A percentile compares a stretch with the other conserved stretches of the same genome.
Conservation (phyloP, 2,329 filamentous ascomycete species). For the Dothidotthia symphoricarpi region DNA sequence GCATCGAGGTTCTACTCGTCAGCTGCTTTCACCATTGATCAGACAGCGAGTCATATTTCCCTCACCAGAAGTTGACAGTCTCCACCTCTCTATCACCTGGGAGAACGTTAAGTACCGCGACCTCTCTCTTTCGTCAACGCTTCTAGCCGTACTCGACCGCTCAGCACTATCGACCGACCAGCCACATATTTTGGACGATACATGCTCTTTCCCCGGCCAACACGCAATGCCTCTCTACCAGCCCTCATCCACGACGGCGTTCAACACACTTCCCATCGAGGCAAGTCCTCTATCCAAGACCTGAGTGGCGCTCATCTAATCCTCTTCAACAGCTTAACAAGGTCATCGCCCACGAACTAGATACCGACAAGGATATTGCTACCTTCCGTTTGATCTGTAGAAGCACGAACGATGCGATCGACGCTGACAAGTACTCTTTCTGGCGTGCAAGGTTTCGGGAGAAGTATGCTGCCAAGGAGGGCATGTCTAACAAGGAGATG, state of each 20-base stretch:
- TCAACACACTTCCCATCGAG: conserved; percentile 37
- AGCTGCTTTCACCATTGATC: too few species aligned
- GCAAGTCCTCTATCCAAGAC: conserved; percentile 10
- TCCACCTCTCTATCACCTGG: background rate
- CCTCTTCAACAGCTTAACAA: conserved; percentile 40
- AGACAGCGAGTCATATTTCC: too few species aligned
- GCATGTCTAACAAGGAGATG: conserved; percentile 29
- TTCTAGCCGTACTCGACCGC: too few species aligned
- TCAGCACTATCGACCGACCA: too few species aligned
- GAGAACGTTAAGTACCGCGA: too few species aligned
- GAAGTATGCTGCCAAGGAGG: conserved; percentile 41
- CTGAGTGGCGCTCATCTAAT: conserved; percentile 1
- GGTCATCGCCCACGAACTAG: conserved; percentile 40
- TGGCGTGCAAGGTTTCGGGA: conserved; percentile 49
- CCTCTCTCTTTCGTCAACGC: too few species aligned
- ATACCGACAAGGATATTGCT: conserved; percentile 46
- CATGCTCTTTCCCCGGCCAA: background rate
- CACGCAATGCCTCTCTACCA: too few species aligned
- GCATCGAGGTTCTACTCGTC: too few species aligned
- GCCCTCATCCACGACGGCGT: too few species aligned
- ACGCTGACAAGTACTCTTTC: conserved; percentile 44
- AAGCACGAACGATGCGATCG: conserved; percentile 41
- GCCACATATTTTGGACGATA: too few species aligned
- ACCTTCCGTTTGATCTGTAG: conserved; percentile 45
- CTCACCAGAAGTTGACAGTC: too few species aligned